Base-by-base conservation (phyloP, 306 rosid species). In the Trifolium fragiferum region DNA sequence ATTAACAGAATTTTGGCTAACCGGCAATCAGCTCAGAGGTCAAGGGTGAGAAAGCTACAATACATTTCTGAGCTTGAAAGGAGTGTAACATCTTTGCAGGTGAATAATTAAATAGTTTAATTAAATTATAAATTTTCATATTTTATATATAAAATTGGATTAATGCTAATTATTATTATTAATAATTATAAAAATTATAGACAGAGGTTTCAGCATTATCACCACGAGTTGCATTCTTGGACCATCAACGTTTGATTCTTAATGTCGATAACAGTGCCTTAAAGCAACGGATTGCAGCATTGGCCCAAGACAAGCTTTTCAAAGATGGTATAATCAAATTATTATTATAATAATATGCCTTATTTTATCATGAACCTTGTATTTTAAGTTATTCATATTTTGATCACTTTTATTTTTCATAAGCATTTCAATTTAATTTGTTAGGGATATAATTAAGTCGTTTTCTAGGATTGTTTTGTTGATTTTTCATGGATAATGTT, bases 231-330 rank as follows among this genome's bases (percentile, higher is more conserved):
- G 97, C 97, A 40, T 94, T 88, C 76, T 85, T 94, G 81, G 98
- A 94, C 73, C 98, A 94, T 86, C 98, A 91, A 60, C 95, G 98
- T 73, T 82, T 94, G 92, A 82, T 94, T 79, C 97, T 94, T 1
- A 90, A 89, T 46, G 93, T 94, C 32, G 97, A 94, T 72, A 94
- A 92, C 2, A 90, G 97, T 75, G 86, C 97, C 75, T 87, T 94
- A 37, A 91, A 94, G 87, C 97, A 94, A 87, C 80, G 97, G n/a
- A 88, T 94, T 73, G 98, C 98, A 67, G 97, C 96, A 74, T 82
- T 94, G 88, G 97, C 95, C 69, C 98, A 94, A 61, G 97, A 94
- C 73, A 94, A 90, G 90, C 83, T 94, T 83, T 94, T 94, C 82
- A 94, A 94, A 88, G 98, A 94, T 66, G 96, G 97, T 94, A 88